Evolutionary conservation across 176 grass and related monocot species (phyloP).

Genomic region (Oryza coarctata): DNA sequence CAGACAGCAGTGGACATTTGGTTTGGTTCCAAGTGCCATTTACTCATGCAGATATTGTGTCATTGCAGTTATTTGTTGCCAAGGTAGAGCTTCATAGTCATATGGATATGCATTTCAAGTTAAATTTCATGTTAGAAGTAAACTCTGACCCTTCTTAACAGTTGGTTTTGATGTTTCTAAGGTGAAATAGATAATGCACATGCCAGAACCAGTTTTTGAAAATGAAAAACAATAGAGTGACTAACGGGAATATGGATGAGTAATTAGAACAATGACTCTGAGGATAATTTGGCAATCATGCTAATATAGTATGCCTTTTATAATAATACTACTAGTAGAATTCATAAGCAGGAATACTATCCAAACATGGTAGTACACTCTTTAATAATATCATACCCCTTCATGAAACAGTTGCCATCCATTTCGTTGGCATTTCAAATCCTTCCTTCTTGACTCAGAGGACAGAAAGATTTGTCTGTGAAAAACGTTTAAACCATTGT

Average conservation of each 20-base stretch:
- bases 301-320: background rate
- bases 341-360: background rate
- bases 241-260: background rate
- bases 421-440: background rate
- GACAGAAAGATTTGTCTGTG: background rate
- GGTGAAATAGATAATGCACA: conserved; percentile 7
- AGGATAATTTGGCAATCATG: background rate
- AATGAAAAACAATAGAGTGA: background rate
- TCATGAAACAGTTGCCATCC: background rate
- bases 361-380: background rate
- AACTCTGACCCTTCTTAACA: background rate
- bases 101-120: background rate
- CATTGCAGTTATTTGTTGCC: background rate
- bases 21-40: background rate
- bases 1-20: background rate
- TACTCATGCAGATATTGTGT: background rate
- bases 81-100: background rate
- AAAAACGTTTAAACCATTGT: background rate
- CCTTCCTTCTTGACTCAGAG: background rate
- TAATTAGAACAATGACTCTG: background rate
- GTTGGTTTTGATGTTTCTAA: background rate
- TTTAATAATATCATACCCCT: background rate
- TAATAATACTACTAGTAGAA: background rate
- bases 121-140: conserved; percentile 16
- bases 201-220: background rate